Evolutionary conservation across 2,329 filamentous ascomycete genomes (phyloP).

Genomic region (Penicillium psychrosexuale): DNA sequence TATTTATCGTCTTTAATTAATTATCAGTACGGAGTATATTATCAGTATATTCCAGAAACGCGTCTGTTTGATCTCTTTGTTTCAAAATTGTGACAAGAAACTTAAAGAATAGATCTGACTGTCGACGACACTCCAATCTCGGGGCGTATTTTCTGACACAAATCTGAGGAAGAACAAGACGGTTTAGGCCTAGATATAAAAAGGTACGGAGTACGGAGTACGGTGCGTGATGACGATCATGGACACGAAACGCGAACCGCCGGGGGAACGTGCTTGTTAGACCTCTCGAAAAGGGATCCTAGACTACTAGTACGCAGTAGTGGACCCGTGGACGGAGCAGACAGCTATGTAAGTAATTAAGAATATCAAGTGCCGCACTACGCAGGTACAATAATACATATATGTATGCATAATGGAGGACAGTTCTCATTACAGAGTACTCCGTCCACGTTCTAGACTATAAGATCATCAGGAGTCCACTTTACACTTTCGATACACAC

Average conservation of each 20-base stretch:
- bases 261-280: background rate
- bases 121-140: background rate
- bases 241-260: constrained; percentile 4
- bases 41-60: too few species aligned
- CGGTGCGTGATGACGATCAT: background rate
- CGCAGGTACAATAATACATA: background rate
- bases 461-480: constrained; percentile 9
- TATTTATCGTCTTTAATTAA: background rate
- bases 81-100: background rate
- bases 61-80: background rate
- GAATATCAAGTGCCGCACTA: background rate
- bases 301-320: background rate
- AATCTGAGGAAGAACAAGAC: constrained; percentile 2
- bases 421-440: background rate
- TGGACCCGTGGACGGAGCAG: too few species aligned
- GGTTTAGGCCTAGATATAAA: background rate
- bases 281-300: background rate
- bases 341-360: background rate
- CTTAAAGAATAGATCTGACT: background rate
- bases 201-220: background rate
- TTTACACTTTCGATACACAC: background rate
- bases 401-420: background rate
- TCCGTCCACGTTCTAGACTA: constrained; percentile 2
- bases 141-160: background rate
- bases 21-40: too few species aligned